Conservation (phyloP, 352 stramenopile species). For the Blastocystis sp. region DNA sequence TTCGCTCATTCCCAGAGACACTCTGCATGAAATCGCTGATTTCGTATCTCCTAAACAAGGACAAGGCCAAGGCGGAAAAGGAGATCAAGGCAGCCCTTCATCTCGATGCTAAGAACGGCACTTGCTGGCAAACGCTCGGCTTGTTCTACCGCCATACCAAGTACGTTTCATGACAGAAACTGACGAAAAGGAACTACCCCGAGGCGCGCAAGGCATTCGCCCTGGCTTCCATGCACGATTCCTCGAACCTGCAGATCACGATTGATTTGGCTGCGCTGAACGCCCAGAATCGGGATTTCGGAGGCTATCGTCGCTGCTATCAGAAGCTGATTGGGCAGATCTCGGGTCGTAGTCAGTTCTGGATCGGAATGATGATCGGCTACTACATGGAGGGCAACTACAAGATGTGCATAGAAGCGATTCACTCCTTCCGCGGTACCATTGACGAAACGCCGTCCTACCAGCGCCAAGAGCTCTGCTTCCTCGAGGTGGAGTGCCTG, state of each 20-base stretch:
- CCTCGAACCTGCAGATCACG: conserved; percentile 33
- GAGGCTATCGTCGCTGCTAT: conserved; percentile 20
- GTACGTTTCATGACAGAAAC: background rate
- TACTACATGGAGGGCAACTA: conserved; percentile 56
- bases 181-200: conserved; percentile 49
- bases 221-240: conserved; percentile 22
- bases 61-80: conserved; percentile 30
- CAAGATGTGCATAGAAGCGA: conserved; percentile 31
- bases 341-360: conserved; percentile 20
- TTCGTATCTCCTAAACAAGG: conserved; percentile 52
- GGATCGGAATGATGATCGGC: conserved; percentile 57
- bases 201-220: conserved; percentile 54
- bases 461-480: conserved; percentile 39
- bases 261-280: conserved; percentile 42
- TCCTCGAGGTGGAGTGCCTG: conserved; percentile 44
- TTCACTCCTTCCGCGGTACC: conserved; percentile 28
- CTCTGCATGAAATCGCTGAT: conserved; percentile 58
- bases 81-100: conserved; percentile 29
- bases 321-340: conserved; percentile 54
- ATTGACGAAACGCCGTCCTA: background rate
- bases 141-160: conserved; percentile 69
- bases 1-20: background rate
- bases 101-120: conserved; percentile 48
- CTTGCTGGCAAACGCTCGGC: conserved; percentile 47
- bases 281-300: conserved; percentile 39